Evolutionary conservation across 768 basidiomycete species (phyloP).

Genomic region (Trametes punicea): DNA sequence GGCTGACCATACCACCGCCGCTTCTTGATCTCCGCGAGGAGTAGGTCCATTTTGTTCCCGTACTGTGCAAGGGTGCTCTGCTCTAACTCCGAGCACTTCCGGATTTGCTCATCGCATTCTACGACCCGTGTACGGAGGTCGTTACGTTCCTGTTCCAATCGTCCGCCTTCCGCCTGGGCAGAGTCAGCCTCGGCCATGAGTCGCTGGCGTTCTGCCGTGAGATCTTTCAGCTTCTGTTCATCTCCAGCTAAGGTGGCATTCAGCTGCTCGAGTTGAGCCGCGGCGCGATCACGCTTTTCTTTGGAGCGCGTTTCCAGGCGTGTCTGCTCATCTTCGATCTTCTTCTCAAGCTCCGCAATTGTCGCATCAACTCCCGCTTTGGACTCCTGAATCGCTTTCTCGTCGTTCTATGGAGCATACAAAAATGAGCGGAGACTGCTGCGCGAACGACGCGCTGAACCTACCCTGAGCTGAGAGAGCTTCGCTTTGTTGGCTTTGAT

Average conservation of each 20-base stretch:
- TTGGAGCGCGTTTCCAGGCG: constrained; percentile 57
- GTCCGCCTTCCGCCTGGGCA: neutral
- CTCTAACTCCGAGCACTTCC: constrained; percentile 46
- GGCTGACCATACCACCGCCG: constrained; percentile 60
- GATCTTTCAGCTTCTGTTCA: neutral
- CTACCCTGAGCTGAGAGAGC: constrained; percentile 44
- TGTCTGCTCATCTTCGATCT: constrained; percentile 52
- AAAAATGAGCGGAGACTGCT: neutral
- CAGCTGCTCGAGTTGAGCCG: constrained; percentile 47
- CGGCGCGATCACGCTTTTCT: constrained; percentile 57
- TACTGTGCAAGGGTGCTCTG: constrained; percentile 59
- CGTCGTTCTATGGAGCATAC: constrained; percentile 40
- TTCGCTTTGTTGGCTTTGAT: constrained; percentile 45
- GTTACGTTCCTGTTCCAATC: constrained; percentile 28
- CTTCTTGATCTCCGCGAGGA: constrained; percentile 50
- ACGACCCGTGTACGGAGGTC: constrained; percentile 39
- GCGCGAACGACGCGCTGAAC: constrained; percentile 11
- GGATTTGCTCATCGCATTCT: constrained; percentile 49
- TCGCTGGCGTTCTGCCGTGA: constrained; percentile 2
- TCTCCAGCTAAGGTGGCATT: constrained; percentile 34
- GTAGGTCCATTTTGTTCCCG: constrained; percentile 55
- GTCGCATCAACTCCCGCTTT: constrained; percentile 32
- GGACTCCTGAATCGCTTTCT: constrained; percentile 46
- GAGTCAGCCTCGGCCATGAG: neutral
- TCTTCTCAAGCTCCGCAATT: constrained; percentile 37